A percentile compares a stretch with the other conserved stretches of the same genome.
Evolutionary conservation across 1,139 yeast species (phyloP).

Genomic region (Suhomyces kunorum): DNA sequence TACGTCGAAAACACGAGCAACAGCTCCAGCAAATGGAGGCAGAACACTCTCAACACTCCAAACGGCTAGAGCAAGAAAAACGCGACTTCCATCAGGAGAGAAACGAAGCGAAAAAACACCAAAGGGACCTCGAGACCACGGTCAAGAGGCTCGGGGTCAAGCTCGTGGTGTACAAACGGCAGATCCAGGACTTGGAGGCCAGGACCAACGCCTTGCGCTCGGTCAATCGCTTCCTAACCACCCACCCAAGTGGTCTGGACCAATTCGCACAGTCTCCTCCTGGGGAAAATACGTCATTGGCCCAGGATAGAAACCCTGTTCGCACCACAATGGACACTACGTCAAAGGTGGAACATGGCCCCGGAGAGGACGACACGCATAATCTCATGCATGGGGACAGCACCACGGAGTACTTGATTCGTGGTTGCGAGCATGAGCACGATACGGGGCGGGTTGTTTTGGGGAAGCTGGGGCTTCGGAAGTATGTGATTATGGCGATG

Average conservation of each 20-base stretch:
- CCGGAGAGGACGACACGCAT: slow-evolving; percentile 2
- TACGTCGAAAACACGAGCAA: slow-evolving; percentile 7
- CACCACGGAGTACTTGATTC: slow-evolving; percentile 1
- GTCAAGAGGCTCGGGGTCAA: slow-evolving; percentile 12
- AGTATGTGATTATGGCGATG: slow-evolving; percentile 1
- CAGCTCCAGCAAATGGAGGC: background rate
- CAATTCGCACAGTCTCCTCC: background rate
- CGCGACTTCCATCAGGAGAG: background rate
- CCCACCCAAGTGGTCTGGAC: background rate
- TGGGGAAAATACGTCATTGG: background rate
- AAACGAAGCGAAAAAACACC: slow-evolving; percentile 1
- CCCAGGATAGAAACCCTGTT: background rate
- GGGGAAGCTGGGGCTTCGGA: background rate
- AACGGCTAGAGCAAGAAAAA: too few species aligned
- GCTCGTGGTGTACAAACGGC: slow-evolving; percentile 12
- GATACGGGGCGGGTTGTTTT: slow-evolving; percentile 3
- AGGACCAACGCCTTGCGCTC: slow-evolving; percentile 12
- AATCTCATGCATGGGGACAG: slow-evolving; percentile 1
- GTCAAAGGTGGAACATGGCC: background rate
- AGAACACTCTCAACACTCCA: too few species aligned
- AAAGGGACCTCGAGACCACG: slow-evolving; percentile 7
- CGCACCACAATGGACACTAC: too few species aligned
- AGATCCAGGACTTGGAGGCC: slow-evolving; percentile 12
- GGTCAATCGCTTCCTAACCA: slow-evolving; percentile 10
- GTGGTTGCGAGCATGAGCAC: background rate